Evolutionary conservation across 1,139 yeast genomes (phyloP).

Genomic region (Arxiozyma telluris): DNA sequence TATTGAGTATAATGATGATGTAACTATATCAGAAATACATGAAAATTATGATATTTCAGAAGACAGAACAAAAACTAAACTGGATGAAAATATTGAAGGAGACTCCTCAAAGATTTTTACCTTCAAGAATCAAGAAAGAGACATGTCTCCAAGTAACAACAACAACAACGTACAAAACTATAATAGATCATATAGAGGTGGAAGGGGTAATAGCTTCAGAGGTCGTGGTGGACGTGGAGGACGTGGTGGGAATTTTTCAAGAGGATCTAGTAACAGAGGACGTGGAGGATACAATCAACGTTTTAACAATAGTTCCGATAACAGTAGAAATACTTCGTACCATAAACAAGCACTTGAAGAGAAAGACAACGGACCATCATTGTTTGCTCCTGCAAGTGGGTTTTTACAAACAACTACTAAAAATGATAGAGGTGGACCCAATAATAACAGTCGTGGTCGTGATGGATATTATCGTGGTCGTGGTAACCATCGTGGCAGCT

Average conservation of each 20-base stretch:
- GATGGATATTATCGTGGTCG: slow-evolving; percentile 12
- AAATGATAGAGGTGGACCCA: slow-evolving; percentile 10
- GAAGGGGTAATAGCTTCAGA: slow-evolving; percentile 6
- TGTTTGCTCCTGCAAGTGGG: slow-evolving; percentile 26
- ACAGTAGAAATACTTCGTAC: slow-evolving; percentile 4
- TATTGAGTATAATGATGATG: not conserved
- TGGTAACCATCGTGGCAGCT: slow-evolving; percentile 13
- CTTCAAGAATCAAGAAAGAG: slow-evolving; percentile 14
- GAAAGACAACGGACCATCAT: slow-evolving; percentile 11
- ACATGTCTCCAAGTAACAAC: slow-evolving; percentile 1
- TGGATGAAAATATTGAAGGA: not conserved
- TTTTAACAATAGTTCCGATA: slow-evolving; percentile 5
- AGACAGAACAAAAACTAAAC: not conserved
- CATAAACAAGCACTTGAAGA: slow-evolving; percentile 4
- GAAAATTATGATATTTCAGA: not conserved
- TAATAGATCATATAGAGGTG: slow-evolving; percentile 8
- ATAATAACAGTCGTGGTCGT: slow-evolving; percentile 13
- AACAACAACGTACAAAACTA: slow-evolving; percentile 7
- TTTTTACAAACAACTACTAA: slow-evolving; percentile 13
- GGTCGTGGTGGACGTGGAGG: slow-evolving; percentile 4
- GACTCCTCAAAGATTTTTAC: slow-evolving; percentile 9
- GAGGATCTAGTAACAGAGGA: slow-evolving; percentile 8
- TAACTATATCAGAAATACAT: not conserved
- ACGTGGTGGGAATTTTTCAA: slow-evolving; percentile 9
- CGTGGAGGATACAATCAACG: slow-evolving; percentile 6